Conservation (phyloP, 2,329 filamentous ascomycete genomes). For the Fusarium solani-melongenae region DNA sequence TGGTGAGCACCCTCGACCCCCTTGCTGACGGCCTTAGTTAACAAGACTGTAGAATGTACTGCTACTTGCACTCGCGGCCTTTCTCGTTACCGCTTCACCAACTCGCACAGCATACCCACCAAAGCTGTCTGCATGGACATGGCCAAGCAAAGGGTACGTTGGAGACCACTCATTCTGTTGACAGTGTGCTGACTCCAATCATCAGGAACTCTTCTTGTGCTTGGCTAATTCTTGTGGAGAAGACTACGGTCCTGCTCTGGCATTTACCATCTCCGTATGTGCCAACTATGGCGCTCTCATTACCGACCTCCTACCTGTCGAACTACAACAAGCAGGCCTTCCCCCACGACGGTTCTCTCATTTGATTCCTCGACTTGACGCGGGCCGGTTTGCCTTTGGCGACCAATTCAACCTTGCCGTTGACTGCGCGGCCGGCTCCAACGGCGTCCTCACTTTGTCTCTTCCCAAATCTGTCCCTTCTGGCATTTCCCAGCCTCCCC, state of each 20-base stretch:
- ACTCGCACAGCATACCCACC: constrained; percentile 12
- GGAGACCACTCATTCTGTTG: not conserved
- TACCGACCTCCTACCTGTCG: constrained; percentile 45
- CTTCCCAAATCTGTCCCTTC: constrained; percentile 28
- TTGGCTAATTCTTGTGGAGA: constrained; percentile 43
- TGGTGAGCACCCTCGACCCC: constrained; percentile 11
- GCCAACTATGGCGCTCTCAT: constrained; percentile 42
- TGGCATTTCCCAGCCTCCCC: constrained; percentile 10
- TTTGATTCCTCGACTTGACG: constrained; percentile 4
- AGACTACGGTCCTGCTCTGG: constrained; percentile 47
- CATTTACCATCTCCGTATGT: constrained; percentile 42
- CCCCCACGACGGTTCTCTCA: constrained; percentile 14
- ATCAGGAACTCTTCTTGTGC: constrained; percentile 48
- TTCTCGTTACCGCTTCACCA: not conserved
- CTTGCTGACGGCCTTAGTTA: not conserved
- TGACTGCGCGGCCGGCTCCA: constrained; percentile 45
- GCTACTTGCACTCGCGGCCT: constrained; percentile 30
- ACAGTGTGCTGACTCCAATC: constrained; percentile 23
- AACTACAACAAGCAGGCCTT: constrained; percentile 35
- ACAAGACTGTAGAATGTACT: constrained; percentile 24
- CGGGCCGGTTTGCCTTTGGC: constrained; percentile 29
- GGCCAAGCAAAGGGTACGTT: constrained; percentile 39
- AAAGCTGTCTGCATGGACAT: constrained; percentile 33
- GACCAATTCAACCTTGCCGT: constrained; percentile 40
- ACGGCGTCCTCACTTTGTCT: constrained; percentile 48